phyloP scores from a whole-genome alignment of 495 filamentous ascomycete species.

The Penicillium dipodomyicola region DNA sequence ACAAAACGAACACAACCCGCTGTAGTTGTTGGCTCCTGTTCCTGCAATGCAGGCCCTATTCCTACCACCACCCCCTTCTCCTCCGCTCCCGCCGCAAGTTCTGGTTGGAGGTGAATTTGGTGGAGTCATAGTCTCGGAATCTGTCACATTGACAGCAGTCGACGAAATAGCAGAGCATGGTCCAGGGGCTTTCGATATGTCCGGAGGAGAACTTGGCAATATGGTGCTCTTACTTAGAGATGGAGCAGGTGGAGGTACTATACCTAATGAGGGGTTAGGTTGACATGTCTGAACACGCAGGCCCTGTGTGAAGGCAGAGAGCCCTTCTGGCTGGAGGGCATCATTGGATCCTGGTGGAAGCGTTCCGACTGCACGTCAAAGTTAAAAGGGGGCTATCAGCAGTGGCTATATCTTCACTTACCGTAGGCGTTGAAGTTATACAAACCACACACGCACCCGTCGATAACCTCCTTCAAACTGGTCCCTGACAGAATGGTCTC shows the following conservation, averaged over 20 bases:
- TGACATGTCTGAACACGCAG: constrained; percentile 47
- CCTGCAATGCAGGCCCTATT: constrained; percentile 33
- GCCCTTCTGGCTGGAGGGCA: constrained; percentile 40
- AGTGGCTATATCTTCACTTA: constrained; percentile 7
- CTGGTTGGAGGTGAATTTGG: constrained; percentile 14
- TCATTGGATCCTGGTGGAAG: constrained; percentile 45
- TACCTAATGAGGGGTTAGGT: constrained; percentile 43
- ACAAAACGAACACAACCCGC: constrained; percentile 41
- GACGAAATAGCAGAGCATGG: constrained; percentile 7
- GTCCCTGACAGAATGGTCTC: constrained; percentile 47
- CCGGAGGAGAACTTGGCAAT: constrained; percentile 12
- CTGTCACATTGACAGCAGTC: constrained; percentile 13
- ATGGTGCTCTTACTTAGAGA: constrained; percentile 9
- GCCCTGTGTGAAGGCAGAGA: constrained; percentile 40
- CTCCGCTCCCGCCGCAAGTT: background rate
- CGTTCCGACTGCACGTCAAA: constrained; percentile 33
- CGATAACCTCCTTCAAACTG: constrained; percentile 45
- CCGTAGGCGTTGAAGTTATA: constrained; percentile 62
- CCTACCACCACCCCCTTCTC: constrained; percentile 1
- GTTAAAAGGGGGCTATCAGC: background rate
- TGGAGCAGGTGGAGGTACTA: constrained; percentile 23
- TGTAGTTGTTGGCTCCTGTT: constrained; percentile 40
- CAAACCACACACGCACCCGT: constrained; percentile 42
- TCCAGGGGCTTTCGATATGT: constrained; percentile 12
- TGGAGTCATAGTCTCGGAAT: constrained; percentile 14